phyloP scores from a whole-genome alignment of 345 rosid species.

The Triadica sebifera region DNA sequence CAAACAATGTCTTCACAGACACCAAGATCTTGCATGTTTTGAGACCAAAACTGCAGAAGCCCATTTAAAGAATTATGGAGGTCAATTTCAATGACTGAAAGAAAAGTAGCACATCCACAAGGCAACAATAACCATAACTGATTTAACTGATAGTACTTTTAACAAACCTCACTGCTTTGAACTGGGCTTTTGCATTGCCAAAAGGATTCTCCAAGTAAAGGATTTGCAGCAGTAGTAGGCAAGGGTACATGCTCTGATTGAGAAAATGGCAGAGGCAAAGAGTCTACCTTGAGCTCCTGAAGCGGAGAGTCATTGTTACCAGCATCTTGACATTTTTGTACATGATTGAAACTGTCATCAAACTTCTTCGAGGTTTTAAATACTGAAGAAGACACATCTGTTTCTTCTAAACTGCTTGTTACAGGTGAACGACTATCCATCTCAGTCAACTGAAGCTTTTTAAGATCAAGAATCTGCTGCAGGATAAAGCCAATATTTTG shows the following conservation, averaged over 20 bases:
- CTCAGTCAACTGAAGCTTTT: conserved; percentile 53
- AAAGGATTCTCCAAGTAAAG: conserved; percentile 48
- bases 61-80: conserved; percentile 9
- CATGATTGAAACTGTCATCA: conserved; percentile 25
- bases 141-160: conserved; percentile 13
- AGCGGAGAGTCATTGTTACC: conserved; percentile 25
- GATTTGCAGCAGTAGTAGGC: conserved; percentile 42
- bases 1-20: conserved; percentile 64
- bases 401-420: conserved; percentile 24
- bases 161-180: conserved; percentile 44
- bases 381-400: conserved; percentile 20
- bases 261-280: conserved; percentile 40
- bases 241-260: conserved; percentile 45
- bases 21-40: conserved; percentile 82
- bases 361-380: conserved; percentile 15
- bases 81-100: background rate
- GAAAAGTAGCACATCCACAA: background rate
- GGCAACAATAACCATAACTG: background rate
- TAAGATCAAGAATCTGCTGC: conserved; percentile 73
- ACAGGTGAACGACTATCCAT: conserved; percentile 22
- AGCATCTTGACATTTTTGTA: conserved; percentile 27
- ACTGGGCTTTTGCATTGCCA: conserved; percentile 69
- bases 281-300: conserved; percentile 42
- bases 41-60: conserved; percentile 64
- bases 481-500: conserved; percentile 41